Percentiles rank a stretch among this genome's conserved stretches.
These are phyloP conservation scores for Paramecium octaurelia DNA, from an alignment of 73 alveolate species.

Conservation along the genomic window DNA sequence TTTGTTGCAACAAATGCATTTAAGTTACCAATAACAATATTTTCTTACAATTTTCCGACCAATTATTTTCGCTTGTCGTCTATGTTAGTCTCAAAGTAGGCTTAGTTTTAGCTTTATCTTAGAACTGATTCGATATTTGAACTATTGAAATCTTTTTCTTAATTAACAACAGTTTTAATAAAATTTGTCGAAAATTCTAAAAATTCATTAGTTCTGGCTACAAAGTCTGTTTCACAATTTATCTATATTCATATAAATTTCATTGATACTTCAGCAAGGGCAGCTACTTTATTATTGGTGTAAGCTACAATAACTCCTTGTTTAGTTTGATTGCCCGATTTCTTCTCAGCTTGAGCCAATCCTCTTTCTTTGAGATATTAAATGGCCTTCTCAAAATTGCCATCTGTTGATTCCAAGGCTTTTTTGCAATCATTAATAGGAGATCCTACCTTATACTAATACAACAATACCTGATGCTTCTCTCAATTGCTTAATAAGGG, in stretches of 20 bases:
- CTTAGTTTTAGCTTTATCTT: background rate
- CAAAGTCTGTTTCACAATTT: conserved; percentile 46
- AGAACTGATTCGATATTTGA: background rate
- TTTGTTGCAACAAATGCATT: background rate
- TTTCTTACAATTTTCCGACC: background rate
- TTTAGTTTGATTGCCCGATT: conserved; percentile 6
- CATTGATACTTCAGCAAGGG: conserved; percentile 9
- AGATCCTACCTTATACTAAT: background rate
- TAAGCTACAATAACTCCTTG: background rate
- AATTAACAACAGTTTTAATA: background rate
- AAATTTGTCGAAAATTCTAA: conserved; percentile 21
- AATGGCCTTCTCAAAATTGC: conserved; percentile 8
- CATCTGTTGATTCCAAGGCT: conserved; percentile 22
- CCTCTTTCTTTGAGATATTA: conserved; percentile 3
- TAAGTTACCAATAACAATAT: conserved; percentile 9
- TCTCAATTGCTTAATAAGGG: conserved; percentile 12
- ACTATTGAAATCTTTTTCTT: background rate
- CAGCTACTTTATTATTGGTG: background rate
- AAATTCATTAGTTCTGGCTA: conserved; percentile 49
- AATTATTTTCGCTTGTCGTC: conserved; percentile 30
- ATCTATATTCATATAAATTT: background rate
- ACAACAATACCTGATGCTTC: background rate
- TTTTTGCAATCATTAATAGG: conserved; percentile 40
- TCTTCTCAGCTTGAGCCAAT: conserved; percentile 42
- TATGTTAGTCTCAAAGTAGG: background rate